phyloP scores from a whole-genome alignment of 2,329 filamentous ascomycete genomes.

The Sporothrix euskadiensis region DNA sequence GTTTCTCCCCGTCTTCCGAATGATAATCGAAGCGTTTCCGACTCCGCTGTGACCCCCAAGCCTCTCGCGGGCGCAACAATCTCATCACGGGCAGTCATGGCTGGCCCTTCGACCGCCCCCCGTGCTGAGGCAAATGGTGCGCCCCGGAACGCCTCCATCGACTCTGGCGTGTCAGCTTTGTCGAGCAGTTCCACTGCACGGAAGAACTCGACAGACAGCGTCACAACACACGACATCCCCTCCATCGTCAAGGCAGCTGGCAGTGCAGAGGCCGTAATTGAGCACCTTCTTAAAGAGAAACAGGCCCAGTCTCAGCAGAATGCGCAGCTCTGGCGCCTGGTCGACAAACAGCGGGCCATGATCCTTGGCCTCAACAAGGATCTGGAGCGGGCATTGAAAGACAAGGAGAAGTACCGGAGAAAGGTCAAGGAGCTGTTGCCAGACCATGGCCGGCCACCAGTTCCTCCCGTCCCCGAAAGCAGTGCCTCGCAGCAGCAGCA shows the following conservation, averaged over 20 bases:
- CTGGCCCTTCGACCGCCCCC: conserved; percentile 47
- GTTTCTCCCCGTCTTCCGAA: conserved; percentile 45
- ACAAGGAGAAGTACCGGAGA: conserved; percentile 90
- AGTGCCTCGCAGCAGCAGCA: conserved; percentile 1
- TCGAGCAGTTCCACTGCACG: conserved; percentile 61
- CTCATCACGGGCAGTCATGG: conserved; percentile 48
- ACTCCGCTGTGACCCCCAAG: conserved; percentile 47
- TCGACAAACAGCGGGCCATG: conserved; percentile 95
- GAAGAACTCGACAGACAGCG: conserved; percentile 57
- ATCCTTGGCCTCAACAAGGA: conserved; percentile 94
- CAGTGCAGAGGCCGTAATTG: conserved; percentile 83
- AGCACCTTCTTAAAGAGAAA: conserved; percentile 88
- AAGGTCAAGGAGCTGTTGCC: conserved; percentile 76
- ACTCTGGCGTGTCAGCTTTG: conserved; percentile 83
- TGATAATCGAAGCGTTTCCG: conserved; percentile 51
- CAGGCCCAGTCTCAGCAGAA: conserved; percentile 87
- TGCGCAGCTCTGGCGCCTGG: conserved; percentile 86
- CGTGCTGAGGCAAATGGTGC: conserved; percentile 46
- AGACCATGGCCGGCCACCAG: conserved; percentile 33
- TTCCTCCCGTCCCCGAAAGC: conserved; percentile 28
- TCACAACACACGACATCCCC: conserved; percentile 72
- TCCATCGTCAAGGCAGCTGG: conserved; percentile 80
- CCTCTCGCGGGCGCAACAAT: conserved; percentile 45
- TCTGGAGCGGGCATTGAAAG: conserved; percentile 83
- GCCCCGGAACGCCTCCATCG: conserved; percentile 82